Evolutionary conservation across 768 basidiomycete genomes (phyloP), one percentile per base, ranked within the genome.

Genomic region (Tylopilus balloui): DNA sequence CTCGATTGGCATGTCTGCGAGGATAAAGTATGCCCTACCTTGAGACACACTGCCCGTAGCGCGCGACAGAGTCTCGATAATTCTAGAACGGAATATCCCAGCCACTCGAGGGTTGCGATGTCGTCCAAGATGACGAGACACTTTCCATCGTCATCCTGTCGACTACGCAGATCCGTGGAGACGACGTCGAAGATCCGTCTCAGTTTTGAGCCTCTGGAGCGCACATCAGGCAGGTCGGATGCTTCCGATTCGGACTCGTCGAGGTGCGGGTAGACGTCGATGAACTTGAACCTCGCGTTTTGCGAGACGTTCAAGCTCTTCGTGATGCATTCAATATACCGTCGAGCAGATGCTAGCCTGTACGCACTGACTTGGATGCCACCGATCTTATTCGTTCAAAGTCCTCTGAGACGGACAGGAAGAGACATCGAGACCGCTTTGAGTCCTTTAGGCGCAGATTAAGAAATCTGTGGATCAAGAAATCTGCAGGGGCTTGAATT

Each of bases 51-150:
- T 0, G 76, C 76, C 27, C 72, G 69, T 4, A 89, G 60, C 0
- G 84, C 85, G 28, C 88, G 80, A 24, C 69, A 57, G 51, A 89
- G 81, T 6, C 81, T 76, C 15, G 65, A 66, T 31, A 89, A 58
- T 19, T 83, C 82, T 7, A 73, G 49, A 0, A 63, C 48, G 3
- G 79, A 63, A 48, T 79, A 69, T 2, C 88, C 88, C 15, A 84
- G 77, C 86, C 88, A 91, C 58, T 85, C 79, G 1, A 90, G 73
- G 34, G 77, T 71, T 0, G 83, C 65, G 36, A 87, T 69, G 46
- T 86, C 85, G 53, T 91, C 88, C n/a, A 90, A 58, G 37, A 91
- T 77, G 19, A 90, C 71, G 12, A 88, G 65, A 10, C 60, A 45
- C 8, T 59, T 58, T 25, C 52, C 50, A 0, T 58, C 48, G 7